These are phyloP conservation scores for Nicotiana paniculata DNA, from an alignment of 257 asterid genomes.

Conservation along the genomic window DNA sequence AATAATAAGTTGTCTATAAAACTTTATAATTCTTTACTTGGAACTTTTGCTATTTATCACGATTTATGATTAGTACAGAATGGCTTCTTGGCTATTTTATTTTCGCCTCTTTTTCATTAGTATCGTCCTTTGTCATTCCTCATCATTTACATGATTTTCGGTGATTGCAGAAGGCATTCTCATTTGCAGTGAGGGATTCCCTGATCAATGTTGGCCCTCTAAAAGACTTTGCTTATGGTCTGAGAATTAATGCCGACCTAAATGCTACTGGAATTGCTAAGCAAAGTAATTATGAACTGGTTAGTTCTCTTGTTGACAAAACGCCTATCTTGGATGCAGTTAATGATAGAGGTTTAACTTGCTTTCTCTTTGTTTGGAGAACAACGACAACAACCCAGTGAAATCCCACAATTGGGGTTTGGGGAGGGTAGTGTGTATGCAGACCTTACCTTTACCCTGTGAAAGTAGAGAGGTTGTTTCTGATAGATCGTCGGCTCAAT, in stretches of 20 bases:
- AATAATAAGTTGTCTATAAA: neutral
- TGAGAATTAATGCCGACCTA: constrained; percentile 81
- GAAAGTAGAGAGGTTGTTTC: no score
- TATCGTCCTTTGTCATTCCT: constrained; percentile 8
- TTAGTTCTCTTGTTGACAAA: constrained; percentile 27
- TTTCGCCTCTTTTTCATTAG: neutral
- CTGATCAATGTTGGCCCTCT: constrained; percentile 88
- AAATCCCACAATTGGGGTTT: no score
- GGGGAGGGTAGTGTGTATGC: no score
- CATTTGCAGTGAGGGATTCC: constrained; percentile 90
- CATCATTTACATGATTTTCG: constrained; percentile 18
- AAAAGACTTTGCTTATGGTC: constrained; percentile 84
- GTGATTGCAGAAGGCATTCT: constrained; percentile 70
- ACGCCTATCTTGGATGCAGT: neutral
- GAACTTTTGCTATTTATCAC: neutral
- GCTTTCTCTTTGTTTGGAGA: constrained; percentile 11
- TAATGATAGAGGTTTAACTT: neutral
- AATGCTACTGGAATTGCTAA: constrained; percentile 77
- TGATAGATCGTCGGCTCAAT: no score
- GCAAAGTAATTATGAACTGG: constrained; percentile 96
- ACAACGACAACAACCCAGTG: no score
- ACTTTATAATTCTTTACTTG: neutral
- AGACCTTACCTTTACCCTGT: no score
- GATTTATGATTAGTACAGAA: neutral
- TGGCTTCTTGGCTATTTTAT: constrained; percentile 7